Evolutionary conservation across 208 protist species (phyloP), one percentile per base, ranked within the genome.

Genomic region (Tetramitus jugosus): DNA sequence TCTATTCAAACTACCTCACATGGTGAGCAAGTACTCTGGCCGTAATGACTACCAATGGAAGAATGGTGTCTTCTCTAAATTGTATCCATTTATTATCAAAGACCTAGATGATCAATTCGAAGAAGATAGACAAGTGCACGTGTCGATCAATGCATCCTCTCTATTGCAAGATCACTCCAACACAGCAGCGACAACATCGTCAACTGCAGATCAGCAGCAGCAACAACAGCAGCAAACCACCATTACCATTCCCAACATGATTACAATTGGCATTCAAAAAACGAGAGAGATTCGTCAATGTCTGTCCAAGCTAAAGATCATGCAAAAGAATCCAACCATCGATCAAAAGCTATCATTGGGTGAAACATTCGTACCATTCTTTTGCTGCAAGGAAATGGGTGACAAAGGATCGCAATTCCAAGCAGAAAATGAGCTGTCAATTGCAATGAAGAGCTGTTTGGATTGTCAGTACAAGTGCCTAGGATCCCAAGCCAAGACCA

Each of bases 1-100:
- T n/a, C n/a, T n/a, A n/a, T 71, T 71, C 14, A 71, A 71, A 71
- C 3, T 71, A 35, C 65, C 65, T 35, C 65, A 71, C 43, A 49
- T 37, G 1, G 29, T 71, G 35, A 14, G 29, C 13, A 71, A 33
- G 35, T 71, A 71, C 31, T 23, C n/a, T 14, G 35, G 65, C 29
- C 43, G 49, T 14, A 17, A 71, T 71, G 65, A 71, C 26, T 29
- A 29, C 35, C 35, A 49, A 10, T 71, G 65, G 65, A 71, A 40
- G 49, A 39, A 23, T 29, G 7, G 14, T 17, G 49, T 71, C 0
- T 71, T 49, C 33, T 71, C 65, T 3, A 71, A 29, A 2, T 35
- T 71, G 8, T 49, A 71, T 33, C 13, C n/a, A 33, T 71, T 71
- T 49, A 71, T 71, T 14, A 49, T 37, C 10, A 29, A 40, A 40